Base-by-base conservation (phyloP, 179 eudicot species). In the Camellia oleifera region DNA sequence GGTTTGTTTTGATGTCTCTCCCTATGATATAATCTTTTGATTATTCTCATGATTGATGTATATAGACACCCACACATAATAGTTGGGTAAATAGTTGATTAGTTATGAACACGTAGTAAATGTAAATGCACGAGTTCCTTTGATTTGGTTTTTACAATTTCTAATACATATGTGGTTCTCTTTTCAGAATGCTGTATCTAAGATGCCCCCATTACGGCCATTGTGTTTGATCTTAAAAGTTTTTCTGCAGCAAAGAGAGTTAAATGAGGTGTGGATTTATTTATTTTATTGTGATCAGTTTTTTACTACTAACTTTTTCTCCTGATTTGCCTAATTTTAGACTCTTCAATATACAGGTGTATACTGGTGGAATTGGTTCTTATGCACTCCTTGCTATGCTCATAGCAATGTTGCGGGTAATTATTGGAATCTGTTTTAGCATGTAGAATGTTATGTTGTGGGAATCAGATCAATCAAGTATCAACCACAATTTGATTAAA, bases 381-480 rank as follows among this genome's bases (percentile, higher is more conserved):
- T 96, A 94, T 84, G 99, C 98, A 26, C 98, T 96, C 77, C 93
- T 96, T 78, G 87, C 91, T 44, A 96, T 96, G 99, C 93, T 96
- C 83, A 92, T 96, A 82, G 97, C 98, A 77, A 85, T 94, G 96
- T 75, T 96, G 78, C 97, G 90, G 92, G 99, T 96, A 87, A 79
- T 87, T 85, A 79, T 10, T 17, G 69, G 20, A 54, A 18, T 66
- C 26, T 68, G 42, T 44, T 56, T 74, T 32, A 72, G 75, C 45
- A 57, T 57, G 13, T 40, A 6, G 1, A 42, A 40, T 68, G n/a
- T 32, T 68, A 13, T 63, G 57, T 7, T 68, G 66, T 78, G 40
- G 26, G 32, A 45, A 44, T 42, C 68, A 74, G 23, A 40, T 26
- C 48, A 14, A 26, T 2, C 50, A 57, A 65, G 44, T 65, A 9